phyloP scores from a whole-genome alignment of 2,329 filamentous ascomycete genomes.

The Hypoxylon sp. region DNA sequence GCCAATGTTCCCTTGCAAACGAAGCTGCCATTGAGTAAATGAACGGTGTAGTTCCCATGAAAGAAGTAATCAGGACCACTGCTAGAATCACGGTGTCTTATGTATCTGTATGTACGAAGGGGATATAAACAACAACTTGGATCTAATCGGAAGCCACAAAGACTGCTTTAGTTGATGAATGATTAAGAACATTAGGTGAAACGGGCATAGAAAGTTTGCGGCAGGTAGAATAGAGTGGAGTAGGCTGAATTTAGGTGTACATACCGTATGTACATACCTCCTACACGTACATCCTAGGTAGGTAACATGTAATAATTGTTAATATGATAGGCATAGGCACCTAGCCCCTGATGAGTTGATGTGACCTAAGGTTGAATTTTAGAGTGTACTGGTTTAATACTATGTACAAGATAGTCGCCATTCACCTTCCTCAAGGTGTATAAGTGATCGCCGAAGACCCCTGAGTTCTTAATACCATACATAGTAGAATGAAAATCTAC shows the following conservation, averaged over 20 bases:
- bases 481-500: slow-evolving; percentile 7
- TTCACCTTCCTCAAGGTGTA: slow-evolving; percentile 10
- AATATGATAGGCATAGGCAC: slow-evolving; percentile 17
- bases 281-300: too few species aligned
- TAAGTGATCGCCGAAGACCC: slow-evolving; percentile 29
- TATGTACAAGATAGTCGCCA: slow-evolving; percentile 13
- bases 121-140: neutral
- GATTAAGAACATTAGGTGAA: slow-evolving; percentile 18
- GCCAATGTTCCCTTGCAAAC: slow-evolving; percentile 11
- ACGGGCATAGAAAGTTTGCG: slow-evolving; percentile 34
- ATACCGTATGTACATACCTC: slow-evolving; percentile 20
- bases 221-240: slow-evolving; percentile 23
- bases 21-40: slow-evolving; percentile 13
- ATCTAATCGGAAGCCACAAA: slow-evolving; percentile 15
- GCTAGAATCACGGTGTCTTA: slow-evolving; percentile 19
- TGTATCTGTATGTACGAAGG: slow-evolving; percentile 13
- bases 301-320: too few species aligned
- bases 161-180: neutral
- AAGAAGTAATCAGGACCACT: slow-evolving; percentile 32
- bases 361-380: slow-evolving; percentile 28
- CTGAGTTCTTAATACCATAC: neutral
- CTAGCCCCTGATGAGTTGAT: slow-evolving; percentile 25
- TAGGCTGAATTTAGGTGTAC: slow-evolving; percentile 40
- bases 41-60: slow-evolving; percentile 23
- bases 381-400: slow-evolving; percentile 40